These are phyloP conservation scores for Penstemon davidsonii DNA, from an alignment of 257 asterid species.

Conservation along the genomic window DNA sequence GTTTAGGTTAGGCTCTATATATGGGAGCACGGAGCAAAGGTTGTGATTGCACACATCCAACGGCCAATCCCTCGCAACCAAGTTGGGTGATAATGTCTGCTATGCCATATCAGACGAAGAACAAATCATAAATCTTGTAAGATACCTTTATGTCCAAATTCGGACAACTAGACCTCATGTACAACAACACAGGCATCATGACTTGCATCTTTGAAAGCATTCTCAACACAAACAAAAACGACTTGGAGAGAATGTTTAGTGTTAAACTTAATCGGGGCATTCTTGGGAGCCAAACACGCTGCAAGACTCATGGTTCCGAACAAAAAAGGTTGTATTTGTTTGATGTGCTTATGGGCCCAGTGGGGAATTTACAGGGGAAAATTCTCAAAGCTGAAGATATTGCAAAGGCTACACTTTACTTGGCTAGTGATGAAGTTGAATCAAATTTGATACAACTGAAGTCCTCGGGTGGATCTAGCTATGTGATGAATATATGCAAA, in stretches of 20 bases:
- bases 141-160: conserved; percentile 31
- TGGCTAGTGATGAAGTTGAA: conserved; percentile 40
- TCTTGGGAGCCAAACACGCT: conserved; percentile 36
- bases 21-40: conserved; percentile 40
- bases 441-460: too few relatives aligned
- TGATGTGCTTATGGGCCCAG: too few relatives aligned
- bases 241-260: conserved; percentile 31
- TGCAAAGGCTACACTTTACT: conserved; percentile 44
- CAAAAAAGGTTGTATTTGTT: conserved; percentile 29
- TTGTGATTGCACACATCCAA: conserved; percentile 38
- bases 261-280: conserved; percentile 39
- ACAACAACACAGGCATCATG: conserved; percentile 34
- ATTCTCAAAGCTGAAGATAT: conserved; percentile 32
- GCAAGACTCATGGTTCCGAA: conserved; percentile 35
- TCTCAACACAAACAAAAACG: conserved; percentile 15
- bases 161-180: conserved; percentile 48
- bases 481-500: too few relatives aligned
- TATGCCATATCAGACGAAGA: conserved; percentile 31
- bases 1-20: too few relatives aligned
- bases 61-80: conserved; percentile 16
- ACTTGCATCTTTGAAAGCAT: conserved; percentile 15
- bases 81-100: conserved; percentile 29
- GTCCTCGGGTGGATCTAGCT: too few relatives aligned
- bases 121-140: conserved; percentile 28
- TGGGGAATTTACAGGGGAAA: conserved; percentile 24